phyloP scores from a whole-genome alignment of 176 grass and related monocot genomes.

The sorghum (Sorghum bicolor) region Sorghum_bicolor_NCBIv3 NC_012875.2:49699501-49700000 shows the following conservation, averaged over 20 bases:
- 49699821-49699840: background rate
- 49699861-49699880: background rate
- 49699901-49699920: background rate
- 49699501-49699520: background rate
- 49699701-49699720: too few relatives aligned
- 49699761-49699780: too few relatives aligned
- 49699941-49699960: background rate
- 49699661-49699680: too few relatives aligned
- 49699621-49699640: too few relatives aligned
- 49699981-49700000: background rate
- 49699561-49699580: background rate
- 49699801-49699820: too few relatives aligned
- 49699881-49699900: background rate
- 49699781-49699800: too few relatives aligned
- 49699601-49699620: too few relatives aligned
- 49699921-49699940: background rate
- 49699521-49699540: background rate
- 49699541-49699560: background rate
- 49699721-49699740: too few relatives aligned
- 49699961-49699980: background rate
- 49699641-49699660: too few relatives aligned
- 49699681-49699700: too few relatives aligned
- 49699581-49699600: too few relatives aligned
- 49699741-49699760: too few relatives aligned
- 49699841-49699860: background rate